Evolutionary conservation across 257 asterid genomes (phyloP), one percentile per base, ranked within the genome.

Genomic region (Primulina tabacum): DNA sequence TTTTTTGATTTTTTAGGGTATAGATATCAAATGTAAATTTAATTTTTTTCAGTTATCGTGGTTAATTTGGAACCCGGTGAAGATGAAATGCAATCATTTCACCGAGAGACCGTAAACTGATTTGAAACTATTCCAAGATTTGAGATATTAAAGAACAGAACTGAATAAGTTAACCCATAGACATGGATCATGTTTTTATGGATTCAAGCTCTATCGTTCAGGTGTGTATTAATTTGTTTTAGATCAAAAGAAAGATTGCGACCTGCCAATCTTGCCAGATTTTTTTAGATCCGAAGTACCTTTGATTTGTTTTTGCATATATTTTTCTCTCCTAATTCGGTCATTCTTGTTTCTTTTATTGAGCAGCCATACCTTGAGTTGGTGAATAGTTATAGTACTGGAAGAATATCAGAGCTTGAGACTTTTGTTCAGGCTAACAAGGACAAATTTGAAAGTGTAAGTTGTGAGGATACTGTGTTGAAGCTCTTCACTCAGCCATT

Each of bases 321-420:
- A 5, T 12, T 7, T 34, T 56, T 55, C 26, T 21, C 62, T 60
- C 21, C 37, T 20, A 50, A 68, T 53, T 57, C 52, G n/a, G 40
- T 75, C 47, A 64, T 57, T 30, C 53, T 62, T 58, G 53, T 16
- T n/a, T 61, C 40, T 30, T 50, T 68, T 68, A 34, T 65, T 61
- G 77, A 57, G 76, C 92, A 93, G 98, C 83, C 95, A 12, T 93
- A 93, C 82, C 75, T 87, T 76, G 98, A 93, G 71, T 77, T 93
- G 89, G 89, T 88, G 35, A 86, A 30, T 75, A 73, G 84, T 69
- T 93, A 90, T 78, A 79, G 82, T 66, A 81, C 80, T 64, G 98
- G 97, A 57, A 90, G 86, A 67, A 86, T 90, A 61, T 76, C 90
- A 16, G 98, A 90, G 81, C 92, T 93, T 68, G 89, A 90, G 64